These are phyloP conservation scores for Gymnopus androsaceus DNA, from an alignment of 1,284 basidiomycete genomes.

Conservation along the genomic window DNA sequence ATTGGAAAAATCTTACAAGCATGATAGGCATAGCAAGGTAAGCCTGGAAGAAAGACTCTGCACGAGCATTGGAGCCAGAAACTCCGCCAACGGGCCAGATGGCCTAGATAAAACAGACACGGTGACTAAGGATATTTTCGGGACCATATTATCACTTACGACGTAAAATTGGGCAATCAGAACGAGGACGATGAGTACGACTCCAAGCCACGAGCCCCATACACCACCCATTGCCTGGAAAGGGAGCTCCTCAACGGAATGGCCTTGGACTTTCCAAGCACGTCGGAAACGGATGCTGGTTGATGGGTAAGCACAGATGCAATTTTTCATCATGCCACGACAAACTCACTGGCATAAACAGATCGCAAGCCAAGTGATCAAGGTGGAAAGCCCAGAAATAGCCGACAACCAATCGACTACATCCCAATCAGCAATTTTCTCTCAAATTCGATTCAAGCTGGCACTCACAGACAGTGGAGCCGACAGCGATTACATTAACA, in stretches of 20 bases:
- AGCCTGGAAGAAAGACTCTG: conserved; percentile 38
- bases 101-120: conserved; percentile 4
- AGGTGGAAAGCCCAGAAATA: conserved; percentile 44
- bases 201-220: conserved; percentile 45
- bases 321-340: background rate
- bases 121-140: background rate
- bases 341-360: conserved; percentile 44
- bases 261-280: conserved; percentile 44
- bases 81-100: conserved; percentile 29
- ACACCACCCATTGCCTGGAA: conserved; percentile 44
- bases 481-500: conserved; percentile 35
- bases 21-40: conserved; percentile 43
- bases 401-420: conserved; percentile 45
- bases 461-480: conserved; percentile 39
- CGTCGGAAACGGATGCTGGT: conserved; percentile 43
- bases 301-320: background rate
- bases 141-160: conserved; percentile 17
- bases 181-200: conserved; percentile 39
- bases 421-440: too few species aligned
- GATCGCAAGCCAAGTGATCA: conserved; percentile 46
- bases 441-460: background rate
- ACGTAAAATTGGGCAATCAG: conserved; percentile 48
- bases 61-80: conserved; percentile 25
- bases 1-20: too few species aligned
- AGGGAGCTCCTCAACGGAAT: conserved; percentile 45